Evolutionary conservation across 2,329 filamentous ascomycete genomes (phyloP).

Genomic region (Hymenoscyphus fraxineus): DNA sequence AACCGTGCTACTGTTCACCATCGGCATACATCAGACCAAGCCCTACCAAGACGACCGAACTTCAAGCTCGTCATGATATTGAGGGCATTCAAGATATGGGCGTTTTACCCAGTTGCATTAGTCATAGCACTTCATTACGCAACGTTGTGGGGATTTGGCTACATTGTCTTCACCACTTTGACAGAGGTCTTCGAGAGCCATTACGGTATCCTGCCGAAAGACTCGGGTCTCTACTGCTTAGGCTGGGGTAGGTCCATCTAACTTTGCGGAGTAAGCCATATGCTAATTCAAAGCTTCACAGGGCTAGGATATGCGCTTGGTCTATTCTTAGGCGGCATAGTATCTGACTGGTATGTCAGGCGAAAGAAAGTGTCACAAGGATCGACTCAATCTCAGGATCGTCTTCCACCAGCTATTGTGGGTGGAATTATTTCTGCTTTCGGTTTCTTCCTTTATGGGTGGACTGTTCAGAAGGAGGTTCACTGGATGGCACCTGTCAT

Average conservation of each 20-base stretch:
- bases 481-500: constrained; percentile 5
- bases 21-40: background rate
- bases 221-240: constrained; percentile 2
- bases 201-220: background rate
- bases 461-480: constrained; percentile 2
- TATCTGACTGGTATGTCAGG: constrained; percentile 6
- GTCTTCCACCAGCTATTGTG: background rate
- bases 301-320: constrained; percentile 1
- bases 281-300: background rate
- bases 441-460: constrained; percentile 4
- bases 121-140: constrained; percentile 1
- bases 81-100: constrained; percentile 5
- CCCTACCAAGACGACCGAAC: background rate
- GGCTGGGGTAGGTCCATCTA: constrained; percentile 2
- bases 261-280: background rate
- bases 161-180: constrained; percentile 7
- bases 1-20: background rate
- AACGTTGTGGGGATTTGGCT: background rate
- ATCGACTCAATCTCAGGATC: constrained; percentile 1
- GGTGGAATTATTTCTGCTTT: constrained; percentile 3
- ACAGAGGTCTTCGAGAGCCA: constrained; percentile 5
- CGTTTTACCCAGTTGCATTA: constrained; percentile 1
- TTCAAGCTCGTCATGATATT: constrained; percentile 4
- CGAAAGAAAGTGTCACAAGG: constrained; percentile 3
- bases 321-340: constrained; percentile 1